Conservation (phyloP, 805 yeast species). For the Grigorovia jiainica region DNA sequence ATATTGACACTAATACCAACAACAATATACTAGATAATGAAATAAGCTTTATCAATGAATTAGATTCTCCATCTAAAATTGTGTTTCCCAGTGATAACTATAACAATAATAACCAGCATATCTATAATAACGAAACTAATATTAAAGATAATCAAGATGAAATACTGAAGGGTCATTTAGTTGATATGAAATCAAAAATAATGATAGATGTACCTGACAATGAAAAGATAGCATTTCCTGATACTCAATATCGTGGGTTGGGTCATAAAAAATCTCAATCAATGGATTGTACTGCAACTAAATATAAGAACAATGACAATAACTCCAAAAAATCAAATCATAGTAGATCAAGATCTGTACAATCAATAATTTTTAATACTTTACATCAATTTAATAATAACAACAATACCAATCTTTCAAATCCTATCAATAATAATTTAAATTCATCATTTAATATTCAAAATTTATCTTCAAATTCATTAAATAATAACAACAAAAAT, state of each 20-base stretch:
- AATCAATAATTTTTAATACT: conserved; percentile 22
- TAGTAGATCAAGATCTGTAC: conserved; percentile 16
- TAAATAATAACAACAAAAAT: not conserved
- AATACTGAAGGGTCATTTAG: conserved; percentile 12
- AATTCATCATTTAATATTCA: conserved; percentile 13
- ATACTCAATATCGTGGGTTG: too few species aligned
- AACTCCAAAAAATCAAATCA: conserved; percentile 2
- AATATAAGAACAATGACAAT: too few species aligned
- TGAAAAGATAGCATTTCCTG: too few species aligned
- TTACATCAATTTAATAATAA: conserved; percentile 8
- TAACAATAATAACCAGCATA: too few species aligned
- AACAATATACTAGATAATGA: too few species aligned
- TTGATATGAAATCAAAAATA: conserved; percentile 21
- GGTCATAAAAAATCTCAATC: conserved; percentile 2
- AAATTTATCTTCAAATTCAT: conserved; percentile 3
- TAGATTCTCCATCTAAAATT: conserved; percentile 23
- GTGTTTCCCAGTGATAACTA: conserved; percentile 24
- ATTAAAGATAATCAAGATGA: not conserved
- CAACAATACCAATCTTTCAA: not conserved
- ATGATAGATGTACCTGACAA: conserved; percentile 26
- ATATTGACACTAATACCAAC: not conserved
- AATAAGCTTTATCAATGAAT: conserved; percentile 3
- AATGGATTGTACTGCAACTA: not conserved
- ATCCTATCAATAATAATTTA: not conserved
- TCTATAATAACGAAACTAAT: not conserved